Base-by-base conservation (phyloP, 805 yeast species). In the Metschnikowia drakensbergensis region DNA sequence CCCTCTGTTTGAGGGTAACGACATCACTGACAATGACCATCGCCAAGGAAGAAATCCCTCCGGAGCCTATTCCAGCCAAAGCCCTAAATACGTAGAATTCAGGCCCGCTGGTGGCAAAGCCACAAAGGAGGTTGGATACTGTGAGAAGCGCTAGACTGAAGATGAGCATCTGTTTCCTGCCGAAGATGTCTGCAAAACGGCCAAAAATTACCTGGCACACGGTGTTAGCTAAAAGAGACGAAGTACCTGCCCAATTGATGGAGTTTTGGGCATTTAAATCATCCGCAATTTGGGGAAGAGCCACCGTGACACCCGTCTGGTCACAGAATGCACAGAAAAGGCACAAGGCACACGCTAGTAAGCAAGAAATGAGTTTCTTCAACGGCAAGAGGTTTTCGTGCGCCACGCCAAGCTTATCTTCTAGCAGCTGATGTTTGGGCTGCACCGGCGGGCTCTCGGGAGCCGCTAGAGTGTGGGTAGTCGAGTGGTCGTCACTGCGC, bases 141-240 rank as follows among this genome's bases (percentile, higher is more conserved):
- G 70, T 72, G 50, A 80, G 74, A 53, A 78, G 63, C 13, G 59
- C 60, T 39, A 79, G 75, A 0, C 78, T 77, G 36, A 65, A 52
- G 5, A 79, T 50, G 7, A 80, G 60, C 6, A 77, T 69, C 8
- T 66, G 63, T 47, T 74, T 74, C 43, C 86, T 65, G 5, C 86
- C 86, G 52, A 76, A 69, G 23, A 86, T 77, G 54, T 87, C 92
- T 37, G 86, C 77, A 30, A 85, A 67, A 49, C 84, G 79, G 4
- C 92, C 94, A 48, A 81, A 83, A 26, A 86, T 61, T 0, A 89
- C 91, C 64, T 85, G 91, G 62, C 84, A 83, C 1, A 87, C 86
- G 3, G 88, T 79, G 51, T 80, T 81, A 1, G 91, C 83, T 28
- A 87, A 66, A 30, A 87, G 68, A 47, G 84, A 82, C 0, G 87